Evolutionary conservation across 176 grass and related monocot species (phyloP).

Genomic region (Zea luxurians): DNA sequence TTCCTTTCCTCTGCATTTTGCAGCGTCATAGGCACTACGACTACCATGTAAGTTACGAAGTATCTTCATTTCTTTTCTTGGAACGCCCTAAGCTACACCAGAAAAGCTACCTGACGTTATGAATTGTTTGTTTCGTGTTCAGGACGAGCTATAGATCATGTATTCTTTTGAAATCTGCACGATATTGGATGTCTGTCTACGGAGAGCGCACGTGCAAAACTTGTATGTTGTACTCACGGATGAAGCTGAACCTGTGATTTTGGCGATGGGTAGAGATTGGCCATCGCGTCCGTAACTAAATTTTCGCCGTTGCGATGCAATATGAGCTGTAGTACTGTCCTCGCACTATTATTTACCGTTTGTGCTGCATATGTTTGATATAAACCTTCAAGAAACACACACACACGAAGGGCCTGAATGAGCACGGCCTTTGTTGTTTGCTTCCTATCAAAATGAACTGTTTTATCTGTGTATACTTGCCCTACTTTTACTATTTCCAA

Average conservation of each 20-base stretch:
- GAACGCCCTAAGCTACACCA: background rate
- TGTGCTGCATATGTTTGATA: background rate
- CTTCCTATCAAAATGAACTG: background rate
- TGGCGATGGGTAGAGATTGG: background rate
- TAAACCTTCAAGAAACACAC: background rate
- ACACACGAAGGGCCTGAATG: background rate
- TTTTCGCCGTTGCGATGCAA: background rate
- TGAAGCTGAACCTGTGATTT: background rate
- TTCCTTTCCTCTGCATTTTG: constrained; percentile 32
- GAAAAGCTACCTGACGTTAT: background rate
- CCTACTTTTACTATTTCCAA: background rate
- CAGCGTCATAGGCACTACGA: constrained; percentile 64
- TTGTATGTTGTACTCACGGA: background rate
- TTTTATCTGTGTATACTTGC: background rate
- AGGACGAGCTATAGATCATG: constrained; percentile 68
- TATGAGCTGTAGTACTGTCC: background rate
- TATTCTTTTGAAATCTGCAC: background rate
- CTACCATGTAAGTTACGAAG: constrained; percentile 70
- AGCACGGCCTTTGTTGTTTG: background rate
- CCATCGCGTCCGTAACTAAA: background rate
- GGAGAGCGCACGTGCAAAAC: background rate
- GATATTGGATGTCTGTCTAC: background rate
- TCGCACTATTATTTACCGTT: background rate
- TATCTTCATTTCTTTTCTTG: constrained; percentile 4
- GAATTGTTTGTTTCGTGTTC: constrained; percentile 30